A percentile compares a stretch with the other conserved stretches of the same genome.
Conservation (phyloP, 371 early-diverging fungal species). For the Zancudomyces culisetae region DNA sequence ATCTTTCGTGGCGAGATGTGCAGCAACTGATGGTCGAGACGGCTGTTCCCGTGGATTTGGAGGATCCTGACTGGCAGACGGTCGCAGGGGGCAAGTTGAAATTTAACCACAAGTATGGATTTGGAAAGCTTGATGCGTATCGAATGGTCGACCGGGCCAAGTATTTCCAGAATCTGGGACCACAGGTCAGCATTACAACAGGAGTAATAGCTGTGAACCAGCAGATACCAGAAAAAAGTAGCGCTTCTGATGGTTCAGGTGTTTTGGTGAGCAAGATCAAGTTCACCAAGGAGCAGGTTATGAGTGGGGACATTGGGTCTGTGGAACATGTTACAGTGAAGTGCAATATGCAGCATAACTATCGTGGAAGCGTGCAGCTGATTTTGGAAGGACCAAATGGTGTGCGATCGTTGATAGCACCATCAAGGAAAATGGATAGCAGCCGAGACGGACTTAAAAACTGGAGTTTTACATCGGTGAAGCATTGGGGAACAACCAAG, state of each 20-base stretch:
- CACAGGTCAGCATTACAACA: slow-evolving; percentile 35
- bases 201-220: slow-evolving; percentile 24
- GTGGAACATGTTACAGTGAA: slow-evolving; percentile 79
- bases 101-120: slow-evolving; percentile 80
- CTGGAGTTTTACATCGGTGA: slow-evolving; percentile 93
- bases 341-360: slow-evolving; percentile 52
- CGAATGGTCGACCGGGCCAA: slow-evolving; percentile 61
- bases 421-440: slow-evolving; percentile 39
- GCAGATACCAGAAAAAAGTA: slow-evolving; percentile 28
- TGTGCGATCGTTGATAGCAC: slow-evolving; percentile 44
- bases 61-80: slow-evolving; percentile 38
- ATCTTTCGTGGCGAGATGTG: slow-evolving; percentile 81
- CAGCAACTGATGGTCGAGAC: slow-evolving; percentile 65
- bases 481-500: slow-evolving; percentile 65
- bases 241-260: slow-evolving; percentile 15
- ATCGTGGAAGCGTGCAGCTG: slow-evolving; percentile 66
- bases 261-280: slow-evolving; percentile 12
- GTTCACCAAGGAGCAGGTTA: slow-evolving; percentile 28
- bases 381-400: slow-evolving; percentile 48
- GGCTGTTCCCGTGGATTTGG: slow-evolving; percentile 47
- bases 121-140: slow-evolving; percentile 75
- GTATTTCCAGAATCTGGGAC: slow-evolving; percentile 35
- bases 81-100: slow-evolving; percentile 35
- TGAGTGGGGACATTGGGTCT: slow-evolving; percentile 26
- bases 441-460: slow-evolving; percentile 50